Base-by-base conservation (phyloP, 306 rosid species). In the Arachis stenosperma region DNA sequence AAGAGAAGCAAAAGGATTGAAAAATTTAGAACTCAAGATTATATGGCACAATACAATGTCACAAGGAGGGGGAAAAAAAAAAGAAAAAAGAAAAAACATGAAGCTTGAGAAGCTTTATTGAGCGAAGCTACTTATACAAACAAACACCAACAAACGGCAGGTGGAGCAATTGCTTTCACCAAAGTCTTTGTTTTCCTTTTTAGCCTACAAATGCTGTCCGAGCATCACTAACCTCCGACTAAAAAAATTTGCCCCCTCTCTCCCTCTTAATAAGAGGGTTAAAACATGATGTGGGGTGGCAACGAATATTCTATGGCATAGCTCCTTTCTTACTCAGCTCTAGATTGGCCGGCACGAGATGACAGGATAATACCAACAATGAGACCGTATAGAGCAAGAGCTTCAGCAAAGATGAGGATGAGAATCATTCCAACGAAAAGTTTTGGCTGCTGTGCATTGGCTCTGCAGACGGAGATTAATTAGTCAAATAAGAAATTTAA, bases 351-450 rank as follows among this genome's bases (percentile, higher is more conserved):
- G 61, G 96, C 90, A 77, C 96, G 88, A 36, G 96, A 90, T 69
- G 96, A 90, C 85, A 90, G 81, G 75, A 90, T 90, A 64, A 90
- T 90, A 68, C 96, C 96, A 27, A 88, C 96, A 71, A 90, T 90
- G 60, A 90, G 96, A 22, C 96, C 96, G 7, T 90, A 90, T 9
- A 90, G 82, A 65, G 96, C 96, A 68, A 90, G 88, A 42, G 96
- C 96, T 80, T 90, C 96, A 27, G 96, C 96, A 39, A 90, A 90
- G 68, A 90, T 90, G 75, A 90, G 93, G 75, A 90, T 90, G 43
- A 90, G 93, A 80, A 90, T 90, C 96, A 90, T 90, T 68, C 93
- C 96, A 46, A 90, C 96, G 46, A 90, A 90, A 62, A 90, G 96
- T 64, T 90, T 90, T 70, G 96, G 96, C 82, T 90, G 96, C 81